Conservation (phyloP, 1,284 basidiomycete species). For the Melampsora americana region DNA sequence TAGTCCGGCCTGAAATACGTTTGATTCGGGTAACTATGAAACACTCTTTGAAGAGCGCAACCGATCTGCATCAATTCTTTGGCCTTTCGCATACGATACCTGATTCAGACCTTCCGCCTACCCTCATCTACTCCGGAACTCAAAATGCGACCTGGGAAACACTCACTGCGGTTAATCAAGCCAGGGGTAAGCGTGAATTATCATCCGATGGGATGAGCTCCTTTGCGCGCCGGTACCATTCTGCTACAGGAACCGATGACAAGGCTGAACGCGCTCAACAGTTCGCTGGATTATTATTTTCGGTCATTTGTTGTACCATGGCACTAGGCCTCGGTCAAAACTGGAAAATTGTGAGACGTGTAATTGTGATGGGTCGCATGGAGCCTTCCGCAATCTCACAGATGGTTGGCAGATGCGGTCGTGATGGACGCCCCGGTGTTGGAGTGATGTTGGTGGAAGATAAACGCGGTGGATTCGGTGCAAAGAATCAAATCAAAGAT, state of each 20-base stretch:
- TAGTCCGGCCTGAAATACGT: conserved; percentile 9
- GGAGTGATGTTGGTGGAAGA: conserved; percentile 5
- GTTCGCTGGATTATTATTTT: too few species aligned
- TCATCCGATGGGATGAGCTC: neutral
- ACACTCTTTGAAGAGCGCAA: neutral
- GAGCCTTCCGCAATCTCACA: neutral
- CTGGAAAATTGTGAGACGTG: neutral
- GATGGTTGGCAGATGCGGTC: conserved; percentile 10
- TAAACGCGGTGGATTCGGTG: neutral
- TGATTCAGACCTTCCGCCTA: neutral
- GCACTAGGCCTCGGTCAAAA: conserved; percentile 8
- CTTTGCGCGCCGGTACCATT: neutral
- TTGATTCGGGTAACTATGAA: neutral
- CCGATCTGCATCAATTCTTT: neutral
- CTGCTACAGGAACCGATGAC: neutral
- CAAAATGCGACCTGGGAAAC: neutral
- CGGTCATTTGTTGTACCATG: neutral
- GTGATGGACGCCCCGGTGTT: conserved; percentile 4
- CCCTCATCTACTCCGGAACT: conserved; percentile 2
- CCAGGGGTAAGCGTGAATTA: neutral
- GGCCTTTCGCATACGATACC: neutral
- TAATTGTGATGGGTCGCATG: neutral
- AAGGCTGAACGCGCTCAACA: too few species aligned
- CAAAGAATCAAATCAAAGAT: neutral
- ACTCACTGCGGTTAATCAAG: neutral